Evolutionary conservation across 768 basidiomycete species (phyloP), one percentile per base, ranked within the genome.

Genomic region (Rubroboletus satanas): DNA sequence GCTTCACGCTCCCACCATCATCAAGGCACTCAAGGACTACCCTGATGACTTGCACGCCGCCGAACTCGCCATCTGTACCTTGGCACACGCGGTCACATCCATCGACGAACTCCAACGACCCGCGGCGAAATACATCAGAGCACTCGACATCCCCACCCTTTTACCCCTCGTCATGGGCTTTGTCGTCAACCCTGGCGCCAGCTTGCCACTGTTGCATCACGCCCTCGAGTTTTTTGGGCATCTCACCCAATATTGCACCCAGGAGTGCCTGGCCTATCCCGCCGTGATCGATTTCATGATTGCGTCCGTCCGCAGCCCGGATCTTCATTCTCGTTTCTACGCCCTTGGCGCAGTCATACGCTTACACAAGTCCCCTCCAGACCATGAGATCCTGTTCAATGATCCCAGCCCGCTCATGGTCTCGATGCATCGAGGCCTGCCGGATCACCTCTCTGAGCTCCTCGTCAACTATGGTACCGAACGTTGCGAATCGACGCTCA

Each of bases 321-420:
- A 85, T 63, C 77, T 84, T 69, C 72, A 75, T 33, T 74, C 70
- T 3, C 79, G 83, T 6, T 79, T 75, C 62, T 67, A 67, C 2
- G 83, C 79, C 14, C 73, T 87, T 5, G 78, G 78, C 4, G 83
- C 75, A 5, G 68, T 87, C 17, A 70, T 85, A 35, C 76, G 81
- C 29, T 69, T 86, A 11, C 77, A 83, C 62, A 65, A 59, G 15
- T 58, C 66, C 5, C 73, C 75, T 10, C 65, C 74, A 1, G 78
- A 83, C 54, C 62, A 67, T 0, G 83, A 85, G 50, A 68, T 72
- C 32, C 70, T 74, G 6, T 51, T 57, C n/a, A 64, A 80, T 23
- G 84, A 86, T 60, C 83, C 82, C 2, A 67, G 67, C 45, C 71
- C 68, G 9, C 68, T 87, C 57, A 72, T 85, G 29, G 56, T 57